phyloP scores from a whole-genome alignment of 1,139 yeast genomes.

The Pichia sp. region DNA sequence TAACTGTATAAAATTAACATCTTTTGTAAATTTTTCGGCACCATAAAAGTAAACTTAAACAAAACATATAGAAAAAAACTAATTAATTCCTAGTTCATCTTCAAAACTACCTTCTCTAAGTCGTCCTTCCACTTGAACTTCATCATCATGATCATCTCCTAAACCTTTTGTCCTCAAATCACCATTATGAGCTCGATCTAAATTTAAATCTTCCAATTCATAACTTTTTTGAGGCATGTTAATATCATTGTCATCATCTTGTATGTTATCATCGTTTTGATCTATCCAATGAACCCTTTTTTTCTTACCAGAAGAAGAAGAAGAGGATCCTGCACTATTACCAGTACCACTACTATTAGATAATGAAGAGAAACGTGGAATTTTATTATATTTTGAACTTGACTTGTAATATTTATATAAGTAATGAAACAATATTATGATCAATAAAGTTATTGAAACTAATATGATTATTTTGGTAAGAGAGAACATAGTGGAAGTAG shows the following conservation, averaged over 20 bases:
- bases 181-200: neutral
- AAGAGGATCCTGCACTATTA: neutral
- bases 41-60: no score
- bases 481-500: neutral
- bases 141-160: neutral
- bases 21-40: no score
- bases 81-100: neutral
- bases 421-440: neutral
- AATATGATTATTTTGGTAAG: neutral
- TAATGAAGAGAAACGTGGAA: neutral
- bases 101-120: conserved; percentile 8
- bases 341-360: neutral
- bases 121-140: neutral
- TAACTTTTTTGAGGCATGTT: neutral
- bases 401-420: neutral
- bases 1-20: no score
- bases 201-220: conserved; percentile 8
- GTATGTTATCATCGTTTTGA: conserved; percentile 18
- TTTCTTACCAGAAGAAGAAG: conserved; percentile 32
- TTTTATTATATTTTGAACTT: neutral
- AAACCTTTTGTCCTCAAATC: neutral
- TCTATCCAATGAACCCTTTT: conserved; percentile 53
- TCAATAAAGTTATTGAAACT: neutral
- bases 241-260: conserved; percentile 23
- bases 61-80: no score